These are phyloP conservation scores for Claviceps pazoutovae DNA, from an alignment of 2,329 filamentous ascomycete genomes.

Conservation along the genomic window DNA sequence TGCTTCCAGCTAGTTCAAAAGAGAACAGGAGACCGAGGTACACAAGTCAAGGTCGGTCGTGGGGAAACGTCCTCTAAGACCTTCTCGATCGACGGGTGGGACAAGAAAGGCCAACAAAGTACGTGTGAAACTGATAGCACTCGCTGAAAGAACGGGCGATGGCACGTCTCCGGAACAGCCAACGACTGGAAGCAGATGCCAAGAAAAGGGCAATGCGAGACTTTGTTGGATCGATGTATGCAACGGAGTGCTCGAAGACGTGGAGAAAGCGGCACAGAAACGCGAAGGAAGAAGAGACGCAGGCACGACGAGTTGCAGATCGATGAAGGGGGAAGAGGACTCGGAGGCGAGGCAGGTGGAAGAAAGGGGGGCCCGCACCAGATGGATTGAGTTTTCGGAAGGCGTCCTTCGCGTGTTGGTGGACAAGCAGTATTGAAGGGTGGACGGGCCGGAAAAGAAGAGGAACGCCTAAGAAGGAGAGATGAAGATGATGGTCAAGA, in stretches of 20 bases:
- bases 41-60: not conserved
- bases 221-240: constrained; percentile 12
- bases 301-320: constrained; percentile 6
- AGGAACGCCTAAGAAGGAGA: constrained; percentile 12
- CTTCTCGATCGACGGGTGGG: not conserved
- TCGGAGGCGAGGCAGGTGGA: constrained; percentile 14
- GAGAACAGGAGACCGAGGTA: constrained; percentile 17
- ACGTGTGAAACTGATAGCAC: constrained; percentile 14
- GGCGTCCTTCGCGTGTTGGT: constrained; percentile 10
- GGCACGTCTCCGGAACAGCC: constrained; percentile 13
- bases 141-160: constrained; percentile 10
- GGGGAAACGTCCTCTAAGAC: not conserved
- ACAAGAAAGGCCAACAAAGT: not conserved
- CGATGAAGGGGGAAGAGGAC: constrained; percentile 4
- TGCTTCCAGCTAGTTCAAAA: constrained; percentile 14
- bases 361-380: constrained; percentile 20
- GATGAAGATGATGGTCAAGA: constrained; percentile 14
- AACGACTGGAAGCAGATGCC: constrained; percentile 6
- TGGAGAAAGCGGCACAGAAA: constrained; percentile 5
- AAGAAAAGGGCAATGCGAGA: constrained; percentile 8
- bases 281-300: constrained; percentile 9
- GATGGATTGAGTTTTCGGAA: constrained; percentile 6
- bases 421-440: constrained; percentile 12
- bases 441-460: constrained; percentile 12
- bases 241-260: constrained; percentile 13